phyloP scores from a whole-genome alignment of 2,329 filamentous ascomycete genomes.

The Pseudomassariella vexata region DNA sequence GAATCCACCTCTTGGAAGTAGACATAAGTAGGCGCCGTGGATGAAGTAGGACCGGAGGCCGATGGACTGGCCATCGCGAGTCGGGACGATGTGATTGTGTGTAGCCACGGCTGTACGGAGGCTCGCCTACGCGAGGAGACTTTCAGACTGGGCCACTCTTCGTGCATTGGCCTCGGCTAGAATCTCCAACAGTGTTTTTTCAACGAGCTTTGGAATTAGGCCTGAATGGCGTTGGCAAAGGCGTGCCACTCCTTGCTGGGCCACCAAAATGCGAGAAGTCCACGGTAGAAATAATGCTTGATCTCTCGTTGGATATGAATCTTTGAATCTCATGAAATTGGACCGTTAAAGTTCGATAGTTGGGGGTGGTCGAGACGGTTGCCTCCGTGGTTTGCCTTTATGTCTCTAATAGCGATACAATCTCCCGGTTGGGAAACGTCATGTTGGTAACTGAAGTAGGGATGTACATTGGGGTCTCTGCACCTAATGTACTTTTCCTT shows the following conservation, averaged over 20 bases:
- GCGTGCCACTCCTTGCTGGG: slow-evolving; percentile 33
- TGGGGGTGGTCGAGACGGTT: too few species aligned
- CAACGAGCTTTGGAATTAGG: slow-evolving; percentile 15
- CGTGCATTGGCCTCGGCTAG: slow-evolving; percentile 22
- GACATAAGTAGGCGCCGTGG: too few species aligned
- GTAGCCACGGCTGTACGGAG: slow-evolving; percentile 9
- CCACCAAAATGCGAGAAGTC: slow-evolving; percentile 28
- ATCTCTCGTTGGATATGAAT: not conserved
- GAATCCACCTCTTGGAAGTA: too few species aligned
- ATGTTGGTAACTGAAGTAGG: too few species aligned
- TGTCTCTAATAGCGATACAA: too few species aligned
- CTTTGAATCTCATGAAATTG: slow-evolving; percentile 2
- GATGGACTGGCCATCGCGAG: slow-evolving; percentile 36
- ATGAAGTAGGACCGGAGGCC: slow-evolving; percentile 41
- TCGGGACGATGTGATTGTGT: slow-evolving; percentile 28
- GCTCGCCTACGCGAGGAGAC: slow-evolving; percentile 16
- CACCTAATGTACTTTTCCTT: too few species aligned
- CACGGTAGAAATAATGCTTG: too few species aligned
- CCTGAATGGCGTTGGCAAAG: slow-evolving; percentile 18
- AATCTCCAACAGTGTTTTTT: slow-evolving; percentile 18
- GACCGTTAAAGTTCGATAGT: too few species aligned
- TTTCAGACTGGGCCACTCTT: slow-evolving; percentile 18
- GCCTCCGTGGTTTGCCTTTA: too few species aligned
- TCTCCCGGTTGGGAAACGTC: too few species aligned
- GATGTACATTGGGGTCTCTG: too few species aligned